A percentile compares a stretch with the other conserved stretches of the same genome.
Evolutionary conservation across 2,329 filamentous ascomycete species (phyloP).

Genomic region (Aspergillus pseudonomiae): DNA sequence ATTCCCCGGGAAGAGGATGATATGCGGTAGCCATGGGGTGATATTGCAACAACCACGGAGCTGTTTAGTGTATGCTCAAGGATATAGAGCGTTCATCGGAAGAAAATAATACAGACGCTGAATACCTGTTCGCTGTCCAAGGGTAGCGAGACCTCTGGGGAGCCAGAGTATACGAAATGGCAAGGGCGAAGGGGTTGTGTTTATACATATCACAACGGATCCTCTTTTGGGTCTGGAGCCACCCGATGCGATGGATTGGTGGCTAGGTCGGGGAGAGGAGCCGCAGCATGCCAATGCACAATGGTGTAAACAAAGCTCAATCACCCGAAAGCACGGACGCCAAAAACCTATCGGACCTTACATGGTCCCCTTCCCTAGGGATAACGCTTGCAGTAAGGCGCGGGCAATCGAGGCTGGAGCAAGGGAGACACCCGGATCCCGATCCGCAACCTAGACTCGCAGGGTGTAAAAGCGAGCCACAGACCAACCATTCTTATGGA

Average conservation of each 20-base stretch:
- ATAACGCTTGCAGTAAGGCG: constrained; percentile 33
- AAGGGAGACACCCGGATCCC: constrained; percentile 26
- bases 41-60: constrained; percentile 23
- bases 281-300: constrained; percentile 42
- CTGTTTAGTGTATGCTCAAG: constrained; percentile 11
- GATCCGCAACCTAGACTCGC: constrained; percentile 19
- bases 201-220: constrained; percentile 34
- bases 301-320: constrained; percentile 41
- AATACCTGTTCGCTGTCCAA: constrained; percentile 14
- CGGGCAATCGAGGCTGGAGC: constrained; percentile 33
- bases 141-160: constrained; percentile 12
- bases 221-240: constrained; percentile 8
- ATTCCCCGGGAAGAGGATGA: constrained; percentile 35
- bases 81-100: constrained; percentile 16
- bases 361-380: constrained; percentile 42
- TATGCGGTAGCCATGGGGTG: constrained; percentile 44
- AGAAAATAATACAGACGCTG: constrained; percentile 13
- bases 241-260: constrained; percentile 26
- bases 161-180: constrained; percentile 17
- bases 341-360: constrained; percentile 43
- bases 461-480: background rate
- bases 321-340: constrained; percentile 35
- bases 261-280: constrained; percentile 33
- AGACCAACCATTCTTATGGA: background rate
- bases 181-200: constrained; percentile 35